Evolutionary conservation across 495 filamentous ascomycete genomes (phyloP), one percentile per base, ranked within the genome.

Genomic region (Parathielavia appendiculata): DNA sequence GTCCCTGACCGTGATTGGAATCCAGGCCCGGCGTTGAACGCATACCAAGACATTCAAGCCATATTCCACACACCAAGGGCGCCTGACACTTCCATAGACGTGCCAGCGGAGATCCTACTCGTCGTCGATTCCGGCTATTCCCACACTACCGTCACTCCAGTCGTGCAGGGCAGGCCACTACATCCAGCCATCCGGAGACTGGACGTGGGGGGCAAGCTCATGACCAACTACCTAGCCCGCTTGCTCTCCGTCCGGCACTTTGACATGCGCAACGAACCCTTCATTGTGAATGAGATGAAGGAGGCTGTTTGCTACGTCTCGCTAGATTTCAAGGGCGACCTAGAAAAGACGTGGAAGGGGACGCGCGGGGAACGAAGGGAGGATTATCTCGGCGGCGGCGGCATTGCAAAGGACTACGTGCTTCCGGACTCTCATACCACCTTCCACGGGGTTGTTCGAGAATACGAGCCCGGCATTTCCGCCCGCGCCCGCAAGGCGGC

Each of bases 281-380:
- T 93, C 66, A 82, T 97, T 19, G 92, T 96, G 69, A 96, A 95
- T 63, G 88, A 96, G 68, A 89, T 97, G 70, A 99, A 97, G 66
- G 95, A 99, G 73, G 79, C 86, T 0, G 85, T 86, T 32, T 96
- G 90, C 66, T 97, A 87, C 63, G 83, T 96, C 35, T 90, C 85
- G 26, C 78, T 83, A 6, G 81, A 93, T 65, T 97, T 97, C 72
- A 75, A 75, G 19, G 69, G 69, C 3, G 91, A 99, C 62, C 82
- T 97, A 54, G 92, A 97, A 58, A 77, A 77, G 51, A 83, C 83
- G 0, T 92, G 89, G 90, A 95, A 92, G 73, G 87, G 83, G n/a
- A 85, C 83, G 2, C 77, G 81, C 60, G 81, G 80, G 1, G 79
- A 81, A 55, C 72, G 68, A 14, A 66, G 73, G 19, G 64, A 72